These are phyloP conservation scores for Pichia occidentalis DNA, from an alignment of 805 yeast genomes.

Conservation along the genomic window DNA sequence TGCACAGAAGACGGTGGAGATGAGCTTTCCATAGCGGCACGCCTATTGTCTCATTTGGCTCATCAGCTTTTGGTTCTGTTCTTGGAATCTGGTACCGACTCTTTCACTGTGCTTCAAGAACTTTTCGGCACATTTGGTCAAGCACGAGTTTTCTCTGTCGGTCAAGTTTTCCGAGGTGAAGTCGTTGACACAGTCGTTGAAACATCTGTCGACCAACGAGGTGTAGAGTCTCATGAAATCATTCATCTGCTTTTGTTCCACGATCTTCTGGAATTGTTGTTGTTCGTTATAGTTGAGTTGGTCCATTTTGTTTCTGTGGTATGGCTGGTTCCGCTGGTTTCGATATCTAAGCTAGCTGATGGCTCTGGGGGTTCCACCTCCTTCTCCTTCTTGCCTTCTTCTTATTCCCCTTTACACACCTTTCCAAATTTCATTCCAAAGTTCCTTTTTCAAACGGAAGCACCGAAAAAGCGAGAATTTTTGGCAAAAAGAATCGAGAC, in stretches of 20 bases:
- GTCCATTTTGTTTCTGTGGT: constrained; percentile 64
- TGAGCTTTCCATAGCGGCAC: neutral
- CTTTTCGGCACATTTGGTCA: constrained; percentile 91
- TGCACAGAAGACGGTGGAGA: neutral
- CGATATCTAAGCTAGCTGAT: too few species aligned
- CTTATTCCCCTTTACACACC: too few species aligned
- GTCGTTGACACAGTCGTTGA: constrained; percentile 95
- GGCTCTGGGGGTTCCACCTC: too few species aligned
- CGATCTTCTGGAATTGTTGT: constrained; percentile 90
- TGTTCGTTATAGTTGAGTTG: constrained; percentile 93
- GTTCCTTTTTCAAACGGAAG: too few species aligned
- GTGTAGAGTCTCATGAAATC: constrained; percentile 98
- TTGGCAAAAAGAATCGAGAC: neutral
- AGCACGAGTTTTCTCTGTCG: constrained; percentile 77
- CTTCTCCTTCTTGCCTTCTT: too few species aligned
- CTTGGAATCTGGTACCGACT: constrained; percentile 98
- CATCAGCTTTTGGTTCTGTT: constrained; percentile 75
- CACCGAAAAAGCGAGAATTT: neutral
- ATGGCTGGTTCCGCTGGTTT: too few species aligned
- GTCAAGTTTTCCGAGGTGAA: constrained; percentile 89
- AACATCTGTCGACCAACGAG: constrained; percentile 92
- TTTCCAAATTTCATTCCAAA: too few species aligned
- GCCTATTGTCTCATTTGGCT: constrained; percentile 42
- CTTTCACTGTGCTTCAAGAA: constrained; percentile 97
- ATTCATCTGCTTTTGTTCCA: constrained; percentile 96